Conservation (phyloP, 352 stramenopile genomes). For the Phytophthora litchii region DNA sequence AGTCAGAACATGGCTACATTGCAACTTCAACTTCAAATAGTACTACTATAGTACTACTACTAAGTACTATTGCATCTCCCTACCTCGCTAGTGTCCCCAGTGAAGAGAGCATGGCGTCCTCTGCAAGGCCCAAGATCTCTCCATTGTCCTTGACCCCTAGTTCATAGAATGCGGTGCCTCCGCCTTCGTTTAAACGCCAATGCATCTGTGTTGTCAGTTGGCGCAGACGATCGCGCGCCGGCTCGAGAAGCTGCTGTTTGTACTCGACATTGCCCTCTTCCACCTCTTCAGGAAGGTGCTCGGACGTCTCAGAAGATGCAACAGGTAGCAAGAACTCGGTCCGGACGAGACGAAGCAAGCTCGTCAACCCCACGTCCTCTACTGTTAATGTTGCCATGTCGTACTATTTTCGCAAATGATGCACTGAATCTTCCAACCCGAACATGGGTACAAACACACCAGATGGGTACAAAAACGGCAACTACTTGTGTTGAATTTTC, state of each 20-base stretch:
- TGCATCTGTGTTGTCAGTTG: constrained; percentile 92
- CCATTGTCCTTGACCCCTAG: constrained; percentile 89
- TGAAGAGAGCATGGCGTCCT: constrained; percentile 73
- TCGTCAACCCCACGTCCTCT: constrained; percentile 28
- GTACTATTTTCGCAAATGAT: constrained; percentile 15
- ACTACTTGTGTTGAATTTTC: too few relatives aligned
- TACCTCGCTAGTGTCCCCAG: constrained; percentile 67
- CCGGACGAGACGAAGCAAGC: constrained; percentile 27
- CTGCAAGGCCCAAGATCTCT: constrained; percentile 65
- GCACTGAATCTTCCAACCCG: not conserved
- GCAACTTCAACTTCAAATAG: constrained; percentile 13
- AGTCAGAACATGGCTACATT: constrained; percentile 16
- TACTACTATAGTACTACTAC: too few relatives aligned
- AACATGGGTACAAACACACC: too few relatives aligned
- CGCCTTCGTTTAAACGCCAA: constrained; percentile 90
- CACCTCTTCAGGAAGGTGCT: constrained; percentile 68
- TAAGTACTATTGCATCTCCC: not conserved
- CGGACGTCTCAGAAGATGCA: not conserved
- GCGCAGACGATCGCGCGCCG: constrained; percentile 68
- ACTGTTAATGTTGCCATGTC: constrained; percentile 19
- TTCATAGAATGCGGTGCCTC: constrained; percentile 86
- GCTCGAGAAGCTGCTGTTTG: constrained; percentile 88
- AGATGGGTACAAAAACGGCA: too few relatives aligned
- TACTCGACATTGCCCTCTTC: constrained; percentile 93
- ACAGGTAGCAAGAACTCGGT: constrained; percentile 22